Base-by-base conservation (phyloP, 163 green algal genomes). In the Scenedesmus sp. region DNA sequence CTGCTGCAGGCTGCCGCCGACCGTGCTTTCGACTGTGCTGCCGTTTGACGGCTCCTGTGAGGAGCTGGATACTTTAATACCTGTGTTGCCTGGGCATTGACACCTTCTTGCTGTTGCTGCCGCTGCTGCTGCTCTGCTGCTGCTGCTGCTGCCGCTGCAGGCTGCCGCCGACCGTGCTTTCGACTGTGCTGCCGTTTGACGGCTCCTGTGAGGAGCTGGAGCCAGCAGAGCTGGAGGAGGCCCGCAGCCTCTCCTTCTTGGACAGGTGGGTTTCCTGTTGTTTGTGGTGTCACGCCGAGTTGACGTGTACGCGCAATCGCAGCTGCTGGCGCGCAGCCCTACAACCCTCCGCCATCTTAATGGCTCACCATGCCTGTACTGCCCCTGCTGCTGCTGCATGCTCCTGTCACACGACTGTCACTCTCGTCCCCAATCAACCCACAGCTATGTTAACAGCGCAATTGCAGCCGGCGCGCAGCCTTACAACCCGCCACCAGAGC, bases 131-230 rank as follows among this genome's bases (percentile, higher is more conserved):
- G 55, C 73, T 81, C 84, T 81, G 84, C 84, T 81, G 57, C 59
- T 81, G 57, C 54, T 54, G 26, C 34, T 10, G 7, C 12, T 5
- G 0, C 10, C 3, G 67, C 3, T 82, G 77, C 90, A 95, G 88
- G 20, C 86, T 91, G 62, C 67, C 88, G 9, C 86, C 89, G 10
- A 4, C 79, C 20, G n/a, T 93, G 64, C 82, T 90, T 3, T 18
- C 87, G 2, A 64, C 87, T 1, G 94, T 95, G 77, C 91, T 99
- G 91, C 97, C 97, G 0, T 73, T 81, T 6, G 95, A 98, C 77
- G 94, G 95, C 8, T 95, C 94, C 13, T 97, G 95, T 52, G 96
- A 98, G 91, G 96, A 98, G 73, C 91, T 98, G 64, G 95, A 96
- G 56, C 82, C 82, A 0, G 89, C 96, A 6, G 95, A 98, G 64